These are phyloP conservation scores for Beauveria sp. DNA, from an alignment of 2,329 filamentous ascomycete species.

Conservation along the genomic window DNA sequence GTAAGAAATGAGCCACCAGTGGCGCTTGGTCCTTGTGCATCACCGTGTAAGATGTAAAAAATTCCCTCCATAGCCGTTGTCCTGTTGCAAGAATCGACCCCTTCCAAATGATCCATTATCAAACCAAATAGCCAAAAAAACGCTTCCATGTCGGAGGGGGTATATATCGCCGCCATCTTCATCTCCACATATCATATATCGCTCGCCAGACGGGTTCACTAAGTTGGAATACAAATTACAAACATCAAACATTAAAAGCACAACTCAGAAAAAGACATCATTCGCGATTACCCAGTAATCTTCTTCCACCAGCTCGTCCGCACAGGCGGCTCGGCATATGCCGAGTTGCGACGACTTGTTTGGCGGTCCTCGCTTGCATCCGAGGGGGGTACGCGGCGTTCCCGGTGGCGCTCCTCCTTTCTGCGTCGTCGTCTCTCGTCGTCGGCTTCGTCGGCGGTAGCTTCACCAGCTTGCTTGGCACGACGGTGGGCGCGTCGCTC, in stretches of 20 bases:
- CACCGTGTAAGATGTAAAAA: background rate
- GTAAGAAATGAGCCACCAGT: background rate
- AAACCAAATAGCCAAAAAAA: background rate
- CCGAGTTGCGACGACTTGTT: slow-evolving; percentile 5
- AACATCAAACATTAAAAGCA: background rate
- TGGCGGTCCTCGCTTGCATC: slow-evolving; percentile 9
- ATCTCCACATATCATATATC: background rate
- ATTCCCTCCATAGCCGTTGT: background rate
- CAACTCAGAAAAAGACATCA: background rate
- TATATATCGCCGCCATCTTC: background rate
- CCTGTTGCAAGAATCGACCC: background rate
- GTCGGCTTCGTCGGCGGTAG: slow-evolving; percentile 35
- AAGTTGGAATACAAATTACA: slow-evolving; percentile 8
- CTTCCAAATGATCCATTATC: background rate
- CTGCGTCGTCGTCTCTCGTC: slow-evolving; percentile 37
- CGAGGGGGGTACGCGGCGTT: slow-evolving; percentile 13
- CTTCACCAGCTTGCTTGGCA: slow-evolving; percentile 30
- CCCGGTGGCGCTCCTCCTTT: slow-evolving; percentile 34
- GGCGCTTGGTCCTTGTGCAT: background rate
- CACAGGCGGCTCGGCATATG: slow-evolving; percentile 2
- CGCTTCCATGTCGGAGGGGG: background rate
- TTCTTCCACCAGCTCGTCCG: slow-evolving; percentile 13
- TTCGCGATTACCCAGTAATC: slow-evolving; percentile 10
- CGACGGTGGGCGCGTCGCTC: slow-evolving; percentile 41
- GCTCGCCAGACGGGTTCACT: background rate